phyloP scores from a whole-genome alignment of 768 basidiomycete species.

The Trametes maxima region DNA sequence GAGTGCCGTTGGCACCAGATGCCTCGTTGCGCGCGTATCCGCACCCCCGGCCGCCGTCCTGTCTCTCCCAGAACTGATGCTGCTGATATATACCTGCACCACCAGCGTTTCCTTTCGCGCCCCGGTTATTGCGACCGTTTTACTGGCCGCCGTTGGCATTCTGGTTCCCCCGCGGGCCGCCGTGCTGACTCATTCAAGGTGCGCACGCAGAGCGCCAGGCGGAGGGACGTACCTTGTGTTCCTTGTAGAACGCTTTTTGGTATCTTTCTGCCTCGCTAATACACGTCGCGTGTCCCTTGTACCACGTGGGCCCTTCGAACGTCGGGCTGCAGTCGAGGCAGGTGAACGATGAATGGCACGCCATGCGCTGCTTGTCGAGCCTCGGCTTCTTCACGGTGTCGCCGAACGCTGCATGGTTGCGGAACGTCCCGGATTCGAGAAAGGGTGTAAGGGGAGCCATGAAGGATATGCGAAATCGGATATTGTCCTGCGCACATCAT shows the following conservation, averaged over 20 bases:
- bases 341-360: slow-evolving; percentile 70
- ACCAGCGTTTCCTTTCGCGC: background rate
- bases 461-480: background rate
- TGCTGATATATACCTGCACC: slow-evolving; percentile 32
- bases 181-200: background rate
- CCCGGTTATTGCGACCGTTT: slow-evolving; percentile 2
- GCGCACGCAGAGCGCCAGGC: slow-evolving; percentile 19
- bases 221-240: slow-evolving; percentile 55
- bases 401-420: slow-evolving; percentile 55
- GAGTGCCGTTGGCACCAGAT: slow-evolving; percentile 74
- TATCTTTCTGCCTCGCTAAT: slow-evolving; percentile 94
- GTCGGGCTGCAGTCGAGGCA: slow-evolving; percentile 90
- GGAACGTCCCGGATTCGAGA: background rate
- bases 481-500: slow-evolving; percentile 9
- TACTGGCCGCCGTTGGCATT: slow-evolving; percentile 15
- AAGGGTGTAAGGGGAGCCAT: background rate
- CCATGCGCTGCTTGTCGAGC: slow-evolving; percentile 72
- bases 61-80: slow-evolving; percentile 19
- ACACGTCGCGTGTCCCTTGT: slow-evolving; percentile 81
- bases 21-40: slow-evolving; percentile 21
- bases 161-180: background rate
- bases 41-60: slow-evolving; percentile 24
- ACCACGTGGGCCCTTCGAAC: slow-evolving; percentile 74
- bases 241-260: slow-evolving; percentile 84
- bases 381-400: slow-evolving; percentile 95